These are phyloP conservation scores for Calamus simplicifolius DNA, from an alignment of 176 grass and related monocot genomes.

Conservation along the genomic window DNA sequence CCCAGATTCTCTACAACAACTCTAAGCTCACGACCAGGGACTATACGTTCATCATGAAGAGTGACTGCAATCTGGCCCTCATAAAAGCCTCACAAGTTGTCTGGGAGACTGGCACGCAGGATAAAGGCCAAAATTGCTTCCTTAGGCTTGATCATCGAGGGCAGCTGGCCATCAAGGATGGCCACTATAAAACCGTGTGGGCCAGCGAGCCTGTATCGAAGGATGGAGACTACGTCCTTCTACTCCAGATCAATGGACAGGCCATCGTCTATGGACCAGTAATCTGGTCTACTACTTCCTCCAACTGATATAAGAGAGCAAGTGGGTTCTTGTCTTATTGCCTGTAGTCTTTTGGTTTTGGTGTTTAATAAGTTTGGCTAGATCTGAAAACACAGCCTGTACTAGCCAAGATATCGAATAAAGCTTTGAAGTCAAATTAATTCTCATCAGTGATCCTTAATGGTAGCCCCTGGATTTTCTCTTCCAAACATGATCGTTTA, in stretches of 20 bases:
- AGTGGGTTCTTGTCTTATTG: too few species aligned
- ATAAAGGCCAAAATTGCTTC: background rate
- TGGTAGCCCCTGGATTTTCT: too few species aligned
- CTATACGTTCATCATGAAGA: constrained; percentile 1
- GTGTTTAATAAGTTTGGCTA: too few species aligned
- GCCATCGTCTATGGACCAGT: constrained; percentile 6
- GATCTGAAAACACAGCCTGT: too few species aligned
- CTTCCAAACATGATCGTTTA: too few species aligned
- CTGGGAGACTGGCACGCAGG: background rate
- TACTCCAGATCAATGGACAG: constrained; percentile 7
- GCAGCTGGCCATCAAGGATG: constrained; percentile 2
- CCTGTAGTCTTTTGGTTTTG: too few species aligned
- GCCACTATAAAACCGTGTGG: background rate
- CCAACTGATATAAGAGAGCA: too few species aligned
- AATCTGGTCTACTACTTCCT: background rate
- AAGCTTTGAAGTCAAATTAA: too few species aligned
- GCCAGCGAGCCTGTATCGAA: background rate
- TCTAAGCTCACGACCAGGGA: background rate
- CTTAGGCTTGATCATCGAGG: constrained; percentile 2
- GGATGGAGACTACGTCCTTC: background rate
- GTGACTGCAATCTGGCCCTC: constrained; percentile 5
- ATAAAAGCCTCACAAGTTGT: background rate
- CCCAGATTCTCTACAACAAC: background rate
- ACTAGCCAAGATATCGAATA: too few species aligned
- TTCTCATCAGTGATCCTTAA: too few species aligned